Evolutionary conservation across 257 asterid species (phyloP), one percentile per base, ranked within the genome.

Genomic region (Solanum piurae): DNA sequence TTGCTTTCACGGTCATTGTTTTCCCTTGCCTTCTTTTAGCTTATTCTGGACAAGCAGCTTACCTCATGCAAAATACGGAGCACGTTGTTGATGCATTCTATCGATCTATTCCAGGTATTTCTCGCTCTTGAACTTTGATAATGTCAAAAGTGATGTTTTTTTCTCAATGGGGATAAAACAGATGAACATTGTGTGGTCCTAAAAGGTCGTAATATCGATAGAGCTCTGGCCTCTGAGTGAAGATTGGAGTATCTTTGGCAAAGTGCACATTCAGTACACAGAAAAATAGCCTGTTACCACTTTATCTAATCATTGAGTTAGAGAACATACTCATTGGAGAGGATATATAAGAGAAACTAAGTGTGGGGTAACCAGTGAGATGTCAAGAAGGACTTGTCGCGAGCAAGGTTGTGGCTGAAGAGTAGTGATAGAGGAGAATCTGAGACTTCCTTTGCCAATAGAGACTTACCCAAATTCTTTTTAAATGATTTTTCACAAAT

Each of bases 11-110:
- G 55, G 86, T 84, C 62, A 86, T 89, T 71, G 91, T 89, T 46
- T 91, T 90, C 86, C 93, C 93, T 10, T 88, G 92, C 46, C 87
- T 90, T 72, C 91, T 91, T 88, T 88, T 91, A 52, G 91, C 92
- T 38, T 91, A 91, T 74, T 79, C 88, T 88, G 93, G 93, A 18
- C 93, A 91, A 90, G 93, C 93, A 75, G 93, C 93, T 21, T 91
- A 91, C 88, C 90, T 91, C 77, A 92, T 91, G 95, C 89, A 91
- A 86, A 89, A 91, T 38, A 86, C 74, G 40, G 90, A 90, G 42
- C 93, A 91, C 29, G 83, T 87, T 86, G 89, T 58, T 37, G 92
- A 91, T 86, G 93, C 92, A 83, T 91, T 91, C 88, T 91, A 90
- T 55, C 91, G 83, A 36, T 90, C 93, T 7, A 91, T 91, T 55